Evolutionary conservation across 768 basidiomycete species (phyloP), one percentile per base, ranked within the genome.

Genomic region (Kwoniella botswanensis): DNA sequence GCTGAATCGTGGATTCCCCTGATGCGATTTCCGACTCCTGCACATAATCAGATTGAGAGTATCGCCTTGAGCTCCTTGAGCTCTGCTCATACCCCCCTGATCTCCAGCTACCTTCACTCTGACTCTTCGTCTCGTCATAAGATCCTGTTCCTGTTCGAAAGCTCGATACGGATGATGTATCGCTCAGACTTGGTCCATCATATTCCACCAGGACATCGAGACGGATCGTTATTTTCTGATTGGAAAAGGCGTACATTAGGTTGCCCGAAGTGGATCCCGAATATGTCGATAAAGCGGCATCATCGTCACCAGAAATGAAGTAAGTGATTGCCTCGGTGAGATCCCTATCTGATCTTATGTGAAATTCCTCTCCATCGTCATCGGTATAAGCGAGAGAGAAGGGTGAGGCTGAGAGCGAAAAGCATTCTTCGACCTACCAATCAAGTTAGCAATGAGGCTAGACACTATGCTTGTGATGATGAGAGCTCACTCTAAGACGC

Each of bases 171-270:
- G 93, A 94, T 11, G 89, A 89, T 2, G 93, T 92, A 74, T 97
- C 95, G 10, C 93, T 94, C 68, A 97, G 86, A 83, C 91, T 92
- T 15, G 91, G 93, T 0, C 93, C 93, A 81, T 97, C 94, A 76
- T 93, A 95, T 71, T 95, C 94, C 71, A 95, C 89, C 10, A 86
- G 86, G 53, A 98, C 89, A 56, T 90, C 86, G 44, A 97, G 88
- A 10, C 88, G 87, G 17, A 97, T 84, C 0, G 90, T 91, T 67
- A 97, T 91, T 80, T 90, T 93, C 43, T 87, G 86, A 11, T 73
- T 70, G 0, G 88, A 86, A 84, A 35, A 86, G 86, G 46, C 50
- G 44, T 68, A 63, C n/a, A 21, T 50, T 22, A 13, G 41, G 24
- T 55, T 24, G 44, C 52, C 42, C 0, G 65, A 55, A 10, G 59